Evolutionary conservation across 2,329 filamentous ascomycete genomes (phyloP).

Genomic region (Penicillium polonicum): DNA sequence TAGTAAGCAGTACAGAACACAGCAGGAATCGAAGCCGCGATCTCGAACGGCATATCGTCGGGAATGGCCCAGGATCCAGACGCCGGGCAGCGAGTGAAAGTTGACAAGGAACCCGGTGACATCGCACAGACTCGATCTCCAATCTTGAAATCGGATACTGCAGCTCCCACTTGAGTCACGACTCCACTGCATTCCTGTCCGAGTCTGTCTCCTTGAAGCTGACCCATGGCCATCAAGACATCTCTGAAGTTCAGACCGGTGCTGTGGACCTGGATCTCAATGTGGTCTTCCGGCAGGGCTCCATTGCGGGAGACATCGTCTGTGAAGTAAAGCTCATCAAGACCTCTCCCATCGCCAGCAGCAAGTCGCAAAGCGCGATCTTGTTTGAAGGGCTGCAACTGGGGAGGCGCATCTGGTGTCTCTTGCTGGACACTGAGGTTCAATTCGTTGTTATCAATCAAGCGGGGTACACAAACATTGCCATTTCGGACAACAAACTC

Average conservation of each 20-base stretch:
- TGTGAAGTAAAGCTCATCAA: conserved; percentile 30
- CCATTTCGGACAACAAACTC: conserved; percentile 25
- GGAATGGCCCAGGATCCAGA: conserved; percentile 35
- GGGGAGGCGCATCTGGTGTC: conserved; percentile 20
- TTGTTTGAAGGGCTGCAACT: conserved; percentile 26
- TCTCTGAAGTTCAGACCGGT: conserved; percentile 40
- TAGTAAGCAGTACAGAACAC: conserved; percentile 30
- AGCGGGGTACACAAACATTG: conserved; percentile 21
- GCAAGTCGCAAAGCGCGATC: conserved; percentile 23
- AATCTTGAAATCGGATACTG: conserved; percentile 30
- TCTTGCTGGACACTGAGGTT: conserved; percentile 26
- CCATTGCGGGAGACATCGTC: conserved; percentile 18
- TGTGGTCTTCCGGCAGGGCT: conserved; percentile 17
- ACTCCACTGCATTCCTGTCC: conserved; percentile 44
- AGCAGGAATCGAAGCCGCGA: conserved; percentile 30
- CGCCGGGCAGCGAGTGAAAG: conserved; percentile 33
- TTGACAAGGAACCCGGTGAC: conserved; percentile 28
- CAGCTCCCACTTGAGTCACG: conserved; percentile 31
- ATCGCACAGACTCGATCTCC: conserved; percentile 47
- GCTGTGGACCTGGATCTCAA: conserved; percentile 24
- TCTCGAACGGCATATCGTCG: conserved; percentile 24
- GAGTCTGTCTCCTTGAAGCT: conserved; percentile 29
- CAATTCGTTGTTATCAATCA: conserved; percentile 20
- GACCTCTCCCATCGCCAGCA: conserved; percentile 15
- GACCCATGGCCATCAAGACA: conserved; percentile 44